Conservation (phyloP, 169 alveolate species). For the Eimeria necatrix region DNA sequence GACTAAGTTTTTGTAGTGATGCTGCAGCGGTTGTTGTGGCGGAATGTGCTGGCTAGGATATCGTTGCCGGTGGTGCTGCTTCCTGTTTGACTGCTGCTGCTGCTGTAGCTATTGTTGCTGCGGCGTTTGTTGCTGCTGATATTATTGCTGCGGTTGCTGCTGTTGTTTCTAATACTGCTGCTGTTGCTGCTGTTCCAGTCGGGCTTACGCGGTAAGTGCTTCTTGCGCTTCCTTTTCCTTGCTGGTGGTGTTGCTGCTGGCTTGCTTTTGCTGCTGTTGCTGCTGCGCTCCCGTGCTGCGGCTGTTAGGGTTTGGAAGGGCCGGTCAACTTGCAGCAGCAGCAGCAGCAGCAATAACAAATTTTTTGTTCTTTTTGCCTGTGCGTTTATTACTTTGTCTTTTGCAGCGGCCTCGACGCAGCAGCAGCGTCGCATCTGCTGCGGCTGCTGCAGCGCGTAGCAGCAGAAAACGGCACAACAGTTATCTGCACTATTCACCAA, state of each 20-base stretch:
- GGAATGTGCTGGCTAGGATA: no score
- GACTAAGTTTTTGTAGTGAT: neutral
- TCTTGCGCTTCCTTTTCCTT: no score
- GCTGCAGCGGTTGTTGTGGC: no score
- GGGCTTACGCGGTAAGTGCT: no score
- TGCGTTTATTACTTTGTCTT: neutral
- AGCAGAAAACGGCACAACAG: slow-evolving; percentile 80
- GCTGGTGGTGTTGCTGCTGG: neutral
- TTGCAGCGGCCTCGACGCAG: slow-evolving; percentile 91
- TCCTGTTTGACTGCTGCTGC: no score
- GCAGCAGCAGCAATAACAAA: no score
- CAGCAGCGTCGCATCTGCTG: slow-evolving; percentile 86
- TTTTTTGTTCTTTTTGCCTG: neutral
- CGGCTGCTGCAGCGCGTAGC: slow-evolving; percentile 82
- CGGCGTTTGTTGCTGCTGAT: neutral
- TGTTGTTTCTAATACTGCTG: neutral
- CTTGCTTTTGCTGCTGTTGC: neutral
- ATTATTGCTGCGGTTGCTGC: neutral
- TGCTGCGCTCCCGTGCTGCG: neutral
- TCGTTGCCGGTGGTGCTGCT: no score
- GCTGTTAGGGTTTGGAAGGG: neutral
- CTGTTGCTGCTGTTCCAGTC: neutral
- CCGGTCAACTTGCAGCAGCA: no score
- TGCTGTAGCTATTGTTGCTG: neutral
- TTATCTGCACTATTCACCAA: slow-evolving; percentile 87